Evolutionary conservation across 2,329 filamentous ascomycete genomes (phyloP).

Genomic region (Phaeosphaeriaceae sp.): DNA sequence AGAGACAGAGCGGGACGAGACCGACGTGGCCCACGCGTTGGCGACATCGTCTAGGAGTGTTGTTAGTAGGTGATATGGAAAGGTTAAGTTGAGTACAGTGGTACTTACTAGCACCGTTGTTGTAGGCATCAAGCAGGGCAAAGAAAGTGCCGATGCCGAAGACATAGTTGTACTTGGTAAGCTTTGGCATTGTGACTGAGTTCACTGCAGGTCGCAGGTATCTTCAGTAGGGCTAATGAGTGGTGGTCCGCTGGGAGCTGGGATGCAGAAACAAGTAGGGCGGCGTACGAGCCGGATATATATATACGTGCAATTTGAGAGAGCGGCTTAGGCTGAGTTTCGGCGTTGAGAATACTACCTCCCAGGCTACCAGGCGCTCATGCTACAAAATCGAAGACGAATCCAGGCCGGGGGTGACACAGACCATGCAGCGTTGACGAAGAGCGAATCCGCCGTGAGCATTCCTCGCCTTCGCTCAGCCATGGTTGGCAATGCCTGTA

Average conservation of each 20-base stretch:
- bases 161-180: slow-evolving; percentile 66
- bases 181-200: slow-evolving; percentile 26
- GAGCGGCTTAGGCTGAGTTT: slow-evolving; percentile 15
- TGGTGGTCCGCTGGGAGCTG: slow-evolving; percentile 23
- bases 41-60: slow-evolving; percentile 77
- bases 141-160: slow-evolving; percentile 79
- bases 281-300: slow-evolving; percentile 24
- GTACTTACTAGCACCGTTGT: slow-evolving; percentile 76
- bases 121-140: slow-evolving; percentile 77
- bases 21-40: slow-evolving; percentile 81
- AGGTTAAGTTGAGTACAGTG: neutral
- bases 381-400: slow-evolving; percentile 11
- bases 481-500: slow-evolving; percentile 14
- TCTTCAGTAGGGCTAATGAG: slow-evolving; percentile 15
- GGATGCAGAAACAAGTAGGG: slow-evolving; percentile 12
- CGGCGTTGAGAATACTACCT: slow-evolving; percentile 13
- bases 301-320: slow-evolving; percentile 22
- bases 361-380: neutral
- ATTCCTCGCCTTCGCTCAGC: slow-evolving; percentile 11
- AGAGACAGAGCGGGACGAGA: slow-evolving; percentile 77
- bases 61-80: slow-evolving; percentile 12
- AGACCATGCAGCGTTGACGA: slow-evolving; percentile 13
- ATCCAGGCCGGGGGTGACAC: slow-evolving; percentile 18
- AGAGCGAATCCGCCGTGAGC: slow-evolving; percentile 13
- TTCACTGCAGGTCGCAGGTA: slow-evolving; percentile 20